Base-by-base conservation (phyloP, 805 yeast genomes). In the Cyberlindnera nakhonratchasimensis region DNA sequence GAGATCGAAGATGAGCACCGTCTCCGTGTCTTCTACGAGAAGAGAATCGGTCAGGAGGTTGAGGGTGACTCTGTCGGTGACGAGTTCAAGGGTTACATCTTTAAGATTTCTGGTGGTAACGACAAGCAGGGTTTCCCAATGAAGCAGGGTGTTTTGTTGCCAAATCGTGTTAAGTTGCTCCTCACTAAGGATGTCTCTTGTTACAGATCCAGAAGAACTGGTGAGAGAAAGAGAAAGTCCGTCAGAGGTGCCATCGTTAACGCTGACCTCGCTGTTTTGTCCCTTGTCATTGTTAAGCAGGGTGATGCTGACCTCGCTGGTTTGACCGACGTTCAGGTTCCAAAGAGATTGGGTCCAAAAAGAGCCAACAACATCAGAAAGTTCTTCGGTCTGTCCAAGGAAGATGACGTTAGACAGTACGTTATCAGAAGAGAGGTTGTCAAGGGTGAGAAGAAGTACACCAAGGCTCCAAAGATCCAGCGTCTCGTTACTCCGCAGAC, bases 71-170 rank as follows among this genome's bases (percentile, higher is more conserved):
- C 88, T 57, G 86, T 93, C 65, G 95, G 96, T 69, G 98, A 93
- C 66, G 99, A 95, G 79, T 57, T 91, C 91, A 91, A 89, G 77
- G 99, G 99, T 69, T 93, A 93, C 89, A 74, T 88, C 70, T 90
- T 93, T 86, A 95, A 85, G 81, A 90, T 93, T 74, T 76, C 97
- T 65, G 99, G 99, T 71, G 99, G 99, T 84, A 93, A 93, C 86
- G 99, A 93, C 80, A 93, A 93, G 80, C 99, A 93, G 81, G 99
- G 99, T 80, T 93, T 93, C 96, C 98, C 99, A 78, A 93, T 95
- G 99, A 93, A 90, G 78, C 99, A 95, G 79, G 99, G 99, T 85
- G 99, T 93, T 59, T 79, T 93, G 82, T 93, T 88, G 80, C 98
- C 99, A 77, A 89, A 95, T 83, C 95, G 99, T 84, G 98, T 93